Percentiles rank a stretch among this genome's conserved stretches.
These are phyloP conservation scores for Corylus avellana DNA, from an alignment of 306 rosid genomes.

Conservation along the genomic window DNA sequence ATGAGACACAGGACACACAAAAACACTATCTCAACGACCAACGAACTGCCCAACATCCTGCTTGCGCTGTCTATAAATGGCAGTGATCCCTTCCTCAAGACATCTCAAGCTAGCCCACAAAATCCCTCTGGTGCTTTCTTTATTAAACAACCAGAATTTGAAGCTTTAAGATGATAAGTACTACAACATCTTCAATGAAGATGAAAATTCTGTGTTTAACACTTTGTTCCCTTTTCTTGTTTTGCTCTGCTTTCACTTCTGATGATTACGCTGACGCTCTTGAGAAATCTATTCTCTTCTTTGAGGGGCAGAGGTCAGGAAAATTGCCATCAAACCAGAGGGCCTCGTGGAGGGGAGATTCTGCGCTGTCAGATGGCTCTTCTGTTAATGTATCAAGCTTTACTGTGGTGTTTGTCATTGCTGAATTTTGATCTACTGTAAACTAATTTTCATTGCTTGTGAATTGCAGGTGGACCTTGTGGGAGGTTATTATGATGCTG, in stretches of 20 bases:
- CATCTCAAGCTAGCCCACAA: slow-evolving; percentile 4
- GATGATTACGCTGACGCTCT: slow-evolving; percentile 67
- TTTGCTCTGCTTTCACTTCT: slow-evolving; percentile 54
- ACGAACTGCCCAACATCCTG: slow-evolving; percentile 43
- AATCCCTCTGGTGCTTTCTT: background rate
- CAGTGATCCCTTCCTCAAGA: background rate
- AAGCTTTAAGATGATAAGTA: slow-evolving; percentile 28
- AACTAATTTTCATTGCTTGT: slow-evolving; percentile 1
- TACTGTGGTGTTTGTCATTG: background rate
- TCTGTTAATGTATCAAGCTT: slow-evolving; percentile 53
- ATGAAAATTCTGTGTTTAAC: slow-evolving; percentile 29
- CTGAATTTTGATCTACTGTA: background rate
- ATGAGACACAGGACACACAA: background rate
- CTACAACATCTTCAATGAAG: slow-evolving; percentile 25
- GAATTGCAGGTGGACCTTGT: slow-evolving; percentile 71
- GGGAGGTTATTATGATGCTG: slow-evolving; percentile 97
- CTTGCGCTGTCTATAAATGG: slow-evolving; percentile 38
- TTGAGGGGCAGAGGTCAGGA: slow-evolving; percentile 83
- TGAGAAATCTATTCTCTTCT: slow-evolving; percentile 79
- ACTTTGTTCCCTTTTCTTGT: slow-evolving; percentile 27
- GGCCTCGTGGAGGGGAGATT: slow-evolving; percentile 69
- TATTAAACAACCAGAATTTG: background rate
- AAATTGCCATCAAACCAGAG: slow-evolving; percentile 65
- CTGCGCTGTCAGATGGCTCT: slow-evolving; percentile 86
- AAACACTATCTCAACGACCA: slow-evolving; percentile 34